phyloP scores from a whole-genome alignment of 768 basidiomycete species.

The Mycena albidolilacea region DNA sequence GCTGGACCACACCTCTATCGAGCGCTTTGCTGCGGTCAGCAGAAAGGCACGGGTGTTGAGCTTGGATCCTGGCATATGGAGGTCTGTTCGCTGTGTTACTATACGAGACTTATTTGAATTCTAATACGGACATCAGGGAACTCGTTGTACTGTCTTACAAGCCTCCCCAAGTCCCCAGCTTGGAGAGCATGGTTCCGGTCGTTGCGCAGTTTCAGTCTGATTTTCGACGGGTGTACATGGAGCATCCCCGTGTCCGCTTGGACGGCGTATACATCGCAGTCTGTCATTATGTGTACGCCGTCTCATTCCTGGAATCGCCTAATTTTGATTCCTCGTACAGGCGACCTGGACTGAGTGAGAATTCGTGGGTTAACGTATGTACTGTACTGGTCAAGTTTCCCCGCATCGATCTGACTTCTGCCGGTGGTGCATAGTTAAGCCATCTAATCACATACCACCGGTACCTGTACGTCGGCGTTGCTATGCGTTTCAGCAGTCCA shows the following conservation, averaged over 20 bases:
- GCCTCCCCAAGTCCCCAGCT: conserved; percentile 79
- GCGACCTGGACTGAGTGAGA: conserved; percentile 85
- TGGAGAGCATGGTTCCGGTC: conserved; percentile 64
- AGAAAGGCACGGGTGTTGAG: conserved; percentile 83
- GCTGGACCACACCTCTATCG: conserved; percentile 78
- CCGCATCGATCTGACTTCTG: conserved; percentile 26
- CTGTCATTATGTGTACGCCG: conserved; percentile 86
- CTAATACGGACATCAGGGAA: conserved; percentile 58
- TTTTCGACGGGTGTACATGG: conserved; percentile 84
- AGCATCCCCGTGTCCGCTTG: conserved; percentile 86
- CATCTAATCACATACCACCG: conserved; percentile 95
- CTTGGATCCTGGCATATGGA: conserved; percentile 82
- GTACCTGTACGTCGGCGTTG: conserved; percentile 74
- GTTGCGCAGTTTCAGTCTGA: conserved; percentile 69
- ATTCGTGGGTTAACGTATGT: conserved; percentile 88
- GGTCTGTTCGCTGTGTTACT: conserved; percentile 57
- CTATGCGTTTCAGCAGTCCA: background rate
- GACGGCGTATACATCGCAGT: conserved; percentile 95
- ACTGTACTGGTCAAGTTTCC: background rate
- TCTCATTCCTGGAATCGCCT: conserved; percentile 25
- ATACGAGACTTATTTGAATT: background rate
- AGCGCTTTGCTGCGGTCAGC: conserved; percentile 82
- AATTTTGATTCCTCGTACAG: conserved; percentile 51
- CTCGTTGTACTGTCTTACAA: conserved; percentile 78
- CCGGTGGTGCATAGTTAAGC: conserved; percentile 65